A percentile compares a stretch with the other conserved stretches of the same genome.
Evolutionary conservation across 768 basidiomycete genomes (phyloP).

Genomic region (Hydnomerulius pinastri): DNA sequence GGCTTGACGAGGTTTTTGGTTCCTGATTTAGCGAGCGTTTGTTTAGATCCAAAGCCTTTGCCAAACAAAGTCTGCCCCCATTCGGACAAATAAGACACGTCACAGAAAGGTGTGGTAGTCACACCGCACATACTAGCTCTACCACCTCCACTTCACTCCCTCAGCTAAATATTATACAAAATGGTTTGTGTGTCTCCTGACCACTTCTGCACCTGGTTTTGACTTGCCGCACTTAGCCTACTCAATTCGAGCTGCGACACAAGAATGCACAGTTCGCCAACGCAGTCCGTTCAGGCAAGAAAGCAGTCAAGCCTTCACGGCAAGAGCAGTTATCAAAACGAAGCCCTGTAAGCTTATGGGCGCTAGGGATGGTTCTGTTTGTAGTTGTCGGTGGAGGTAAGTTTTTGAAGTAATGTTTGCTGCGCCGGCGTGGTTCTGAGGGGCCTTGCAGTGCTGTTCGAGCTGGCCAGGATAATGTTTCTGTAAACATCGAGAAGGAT

Average conservation of each 20-base stretch:
- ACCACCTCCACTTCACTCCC: slow-evolving; percentile 30
- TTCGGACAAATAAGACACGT: slow-evolving; percentile 20
- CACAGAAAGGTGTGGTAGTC: neutral
- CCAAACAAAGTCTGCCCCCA: slow-evolving; percentile 25
- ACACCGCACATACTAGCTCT: neutral
- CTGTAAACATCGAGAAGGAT: slow-evolving; percentile 39
- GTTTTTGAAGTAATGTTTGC: slow-evolving; percentile 27
- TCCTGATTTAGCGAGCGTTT: slow-evolving; percentile 14
- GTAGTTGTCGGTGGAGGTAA: slow-evolving; percentile 80
- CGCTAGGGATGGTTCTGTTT: slow-evolving; percentile 71
- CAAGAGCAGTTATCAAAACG: slow-evolving; percentile 70
- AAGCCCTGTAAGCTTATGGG: slow-evolving; percentile 76
- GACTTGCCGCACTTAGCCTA: slow-evolving; percentile 50
- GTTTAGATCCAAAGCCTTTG: slow-evolving; percentile 31
- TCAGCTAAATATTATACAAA: slow-evolving; percentile 7
- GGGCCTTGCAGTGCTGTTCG: slow-evolving; percentile 63
- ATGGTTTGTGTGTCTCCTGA: slow-evolving; percentile 33
- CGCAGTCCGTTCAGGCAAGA: slow-evolving; percentile 73
- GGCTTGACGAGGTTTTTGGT: no score
- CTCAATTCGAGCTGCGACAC: slow-evolving; percentile 79
- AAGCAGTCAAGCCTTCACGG: slow-evolving; percentile 68
- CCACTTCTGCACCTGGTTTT: neutral
- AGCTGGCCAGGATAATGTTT: slow-evolving; percentile 67
- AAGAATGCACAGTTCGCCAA: slow-evolving; percentile 81
- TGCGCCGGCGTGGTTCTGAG: slow-evolving; percentile 2